These are phyloP conservation scores for Calonectria naviculata DNA, from an alignment of 2,329 filamentous ascomycete species.

Conservation along the genomic window DNA sequence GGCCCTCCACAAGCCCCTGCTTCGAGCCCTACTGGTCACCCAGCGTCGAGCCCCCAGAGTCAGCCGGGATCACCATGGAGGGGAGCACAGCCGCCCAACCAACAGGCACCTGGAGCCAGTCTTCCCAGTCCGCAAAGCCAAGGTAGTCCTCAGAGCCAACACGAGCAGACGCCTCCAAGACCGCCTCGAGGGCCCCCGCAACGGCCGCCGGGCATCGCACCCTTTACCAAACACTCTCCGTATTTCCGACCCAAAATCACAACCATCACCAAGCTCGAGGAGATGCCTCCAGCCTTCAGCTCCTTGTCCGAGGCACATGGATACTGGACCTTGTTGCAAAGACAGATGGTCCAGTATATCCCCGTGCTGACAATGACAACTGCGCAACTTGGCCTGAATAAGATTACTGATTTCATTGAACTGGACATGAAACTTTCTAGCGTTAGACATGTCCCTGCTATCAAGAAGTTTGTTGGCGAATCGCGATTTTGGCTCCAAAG, in stretches of 20 bases:
- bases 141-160: constrained; percentile 40
- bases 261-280: constrained; percentile 43
- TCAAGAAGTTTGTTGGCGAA: constrained; percentile 48
- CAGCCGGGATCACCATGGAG: constrained; percentile 43
- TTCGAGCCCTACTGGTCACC: constrained; percentile 21
- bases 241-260: constrained; percentile 49
- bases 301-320: constrained; percentile 48
- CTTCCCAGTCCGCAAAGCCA: constrained; percentile 49
- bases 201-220: constrained; percentile 46
- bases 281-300: constrained; percentile 46
- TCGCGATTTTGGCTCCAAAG: constrained; percentile 51
- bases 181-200: constrained; percentile 27
- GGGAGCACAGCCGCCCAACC: neutral
- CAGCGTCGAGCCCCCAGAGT: constrained; percentile 36
- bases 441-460: constrained; percentile 42
- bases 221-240: constrained; percentile 51
- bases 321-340: constrained; percentile 52
- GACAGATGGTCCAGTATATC: constrained; percentile 49
- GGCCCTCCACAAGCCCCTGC: constrained; percentile 11
- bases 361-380: constrained; percentile 48
- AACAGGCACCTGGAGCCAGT: constrained; percentile 27
- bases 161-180: constrained; percentile 31
- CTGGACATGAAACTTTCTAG: constrained; percentile 45
- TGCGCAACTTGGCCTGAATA: constrained; percentile 43
- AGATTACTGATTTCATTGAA: constrained; percentile 38